Evolutionary conservation across 1,284 basidiomycete genomes (phyloP).

Genomic region (Waitea zeae): DNA sequence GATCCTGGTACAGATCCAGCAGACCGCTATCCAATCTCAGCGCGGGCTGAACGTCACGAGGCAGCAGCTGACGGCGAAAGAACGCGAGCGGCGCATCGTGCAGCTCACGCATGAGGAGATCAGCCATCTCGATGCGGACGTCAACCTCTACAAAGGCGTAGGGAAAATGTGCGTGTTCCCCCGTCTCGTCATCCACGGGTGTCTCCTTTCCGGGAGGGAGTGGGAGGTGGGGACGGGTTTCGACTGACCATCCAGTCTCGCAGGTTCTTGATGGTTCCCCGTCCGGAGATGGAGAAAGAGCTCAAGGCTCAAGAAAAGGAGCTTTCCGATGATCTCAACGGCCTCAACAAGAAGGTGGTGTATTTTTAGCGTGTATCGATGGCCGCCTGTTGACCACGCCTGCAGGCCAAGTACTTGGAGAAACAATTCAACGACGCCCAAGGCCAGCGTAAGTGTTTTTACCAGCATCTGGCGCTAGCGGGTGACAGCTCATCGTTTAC

Average conservation of each 20-base stretch:
- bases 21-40: constrained; percentile 69
- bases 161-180: constrained; percentile 68
- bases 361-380: background rate
- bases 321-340: constrained; percentile 64
- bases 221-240: too few species aligned
- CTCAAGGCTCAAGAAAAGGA: constrained; percentile 65
- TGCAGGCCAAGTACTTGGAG: constrained; percentile 73
- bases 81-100: constrained; percentile 75
- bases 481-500: too few species aligned
- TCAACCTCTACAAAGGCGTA: constrained; percentile 77
- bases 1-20: constrained; percentile 85
- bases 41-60: constrained; percentile 52
- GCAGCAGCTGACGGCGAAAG: constrained; percentile 63
- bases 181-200: background rate
- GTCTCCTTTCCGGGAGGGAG: constrained; percentile 1
- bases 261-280: constrained; percentile 84
- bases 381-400: constrained; percentile 1
- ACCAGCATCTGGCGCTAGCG: too few species aligned
- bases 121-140: constrained; percentile 39
- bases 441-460: too few species aligned
- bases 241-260: background rate
- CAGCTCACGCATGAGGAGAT: constrained; percentile 75
- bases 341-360: constrained; percentile 60
- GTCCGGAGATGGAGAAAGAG: constrained; percentile 59
- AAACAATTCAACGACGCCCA: constrained; percentile 86